Base-by-base conservation (phyloP, 805 yeast species). In the Zygotorulaspora danielsina region DNA sequence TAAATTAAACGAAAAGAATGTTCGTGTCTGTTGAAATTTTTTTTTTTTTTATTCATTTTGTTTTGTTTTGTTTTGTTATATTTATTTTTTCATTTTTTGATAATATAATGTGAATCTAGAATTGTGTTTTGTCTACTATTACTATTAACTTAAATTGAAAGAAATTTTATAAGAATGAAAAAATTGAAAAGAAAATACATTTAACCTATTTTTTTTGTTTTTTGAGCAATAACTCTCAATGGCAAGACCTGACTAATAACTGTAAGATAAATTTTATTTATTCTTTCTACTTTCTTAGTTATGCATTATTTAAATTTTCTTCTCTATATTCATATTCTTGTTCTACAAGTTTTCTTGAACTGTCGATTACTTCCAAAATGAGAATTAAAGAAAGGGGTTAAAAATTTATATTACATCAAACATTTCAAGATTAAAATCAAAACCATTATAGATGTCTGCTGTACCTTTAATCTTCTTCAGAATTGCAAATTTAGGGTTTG, bases 401-500 rank as follows among this genome's bases (percentile, higher is more conserved):
- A 21, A n/a, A n/a, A n/a, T n/a, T n/a, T n/a, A n/a, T n/a, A n/a
- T n/a, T n/a, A n/a, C n/a, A n/a, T n/a, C n/a, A n/a, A n/a, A n/a
- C n/a, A n/a, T n/a, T n/a, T n/a, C n/a, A n/a, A n/a, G n/a, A n/a
- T n/a, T n/a, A n/a, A n/a, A n/a, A n/a, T n/a, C n/a, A n/a, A n/a
- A n/a, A n/a, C n/a, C n/a, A n/a, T n/a, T n/a, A n/a, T n/a, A n/a
- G 24, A 50, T 45, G 45, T 40, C 42, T 15, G 37, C 38, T 28
- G 32, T 50, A 27, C 46, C 50, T 11, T 41, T 44, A 19, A 34
- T 47, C 8, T 36, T 57, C 17, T 65, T 66, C 53, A 66, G 60
- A 41, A 43, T 53, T 26, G 70, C 73, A 44, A 81, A 81, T 54
- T 51, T 81, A 34, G 52, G 69, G 1, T 79, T 81, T 19, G 81